Base-by-base conservation (phyloP, 2,329 filamentous ascomycete genomes). In the Botrytis byssoidea region DNA sequence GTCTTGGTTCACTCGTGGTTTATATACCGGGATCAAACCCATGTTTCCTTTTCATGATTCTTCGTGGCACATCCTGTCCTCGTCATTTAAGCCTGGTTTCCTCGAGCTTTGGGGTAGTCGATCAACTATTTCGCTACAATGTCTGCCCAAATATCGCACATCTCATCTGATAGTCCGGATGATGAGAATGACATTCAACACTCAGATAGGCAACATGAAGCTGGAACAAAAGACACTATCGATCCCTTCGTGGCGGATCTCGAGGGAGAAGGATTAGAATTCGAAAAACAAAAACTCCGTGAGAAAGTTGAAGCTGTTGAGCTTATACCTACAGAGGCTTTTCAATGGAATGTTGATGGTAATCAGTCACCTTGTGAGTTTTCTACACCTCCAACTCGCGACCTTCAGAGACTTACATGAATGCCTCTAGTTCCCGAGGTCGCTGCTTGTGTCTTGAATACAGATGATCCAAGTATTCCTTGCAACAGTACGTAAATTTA, bases 321-420 rank as follows among this genome's bases (percentile, higher is more conserved):
- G n/a, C 66, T 68, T 8, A 57, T 68, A 5, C 66, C 66, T 10
- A 68, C 66, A 6, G 66, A 68, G 22, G 48, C 66, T 10, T 68
- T 57, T 42, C 25, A 29, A 25, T 68, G 66, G 66, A 57, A 68
- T 57, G 66, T 68, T 7, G 48, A 68, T 9, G 66, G 48, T 32
- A 48, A 57, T 29, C 66, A 68, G 35, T 68, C 66, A 32, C 66
- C 48, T 57, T 68, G 66, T 68, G 6, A 42, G 66, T 68, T 57
- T 14, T 20, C 9, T 8, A 57, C 29, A 5, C 3, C 9, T n/a
- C 1, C 25, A 6, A 32, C 18, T 42, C 25, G 35, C 20, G 40
- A 37, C 4, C 32, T 32, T 29, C 7, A 22, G 5, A 14, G 5
- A 57, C 66, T 68, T 37, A 57, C 35, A 20, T 25, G 35, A 57